phyloP scores from a whole-genome alignment of 208 protist species.

The Wallacemonas sp. region DNA sequence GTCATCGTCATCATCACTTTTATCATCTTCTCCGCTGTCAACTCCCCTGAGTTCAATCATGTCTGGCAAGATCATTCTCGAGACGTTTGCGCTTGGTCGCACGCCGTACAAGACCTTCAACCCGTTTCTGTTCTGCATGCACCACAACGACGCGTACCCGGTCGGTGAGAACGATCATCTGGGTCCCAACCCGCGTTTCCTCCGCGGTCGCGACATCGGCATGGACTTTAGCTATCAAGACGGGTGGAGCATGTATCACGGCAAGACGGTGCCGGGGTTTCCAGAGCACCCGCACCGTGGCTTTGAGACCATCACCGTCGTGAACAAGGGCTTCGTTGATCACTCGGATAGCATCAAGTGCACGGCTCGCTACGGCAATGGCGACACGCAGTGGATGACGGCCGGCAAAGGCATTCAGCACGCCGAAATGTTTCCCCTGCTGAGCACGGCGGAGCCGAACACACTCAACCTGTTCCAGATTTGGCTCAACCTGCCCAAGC shows the following conservation, averaged over 20 bases:
- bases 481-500: conserved; percentile 89
- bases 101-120: conserved; percentile 43
- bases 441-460: conserved; percentile 37
- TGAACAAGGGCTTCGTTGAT: conserved; percentile 69
- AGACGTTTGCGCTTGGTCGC: conserved; percentile 25
- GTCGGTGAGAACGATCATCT: conserved; percentile 24
- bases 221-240: conserved; percentile 61
- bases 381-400: conserved; percentile 93
- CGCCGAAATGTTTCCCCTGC: conserved; percentile 68
- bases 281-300: conserved; percentile 87
- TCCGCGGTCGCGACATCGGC: conserved; percentile 47
- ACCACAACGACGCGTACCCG: conserved; percentile 63
- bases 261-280: conserved; percentile 65
- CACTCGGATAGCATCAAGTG: conserved; percentile 81
- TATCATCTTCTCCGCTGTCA: not conserved
- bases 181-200: conserved; percentile 31
- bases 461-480: conserved; percentile 67
- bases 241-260: conserved; percentile 79
- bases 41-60: not conserved
- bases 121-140: conserved; percentile 57
- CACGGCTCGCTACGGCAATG: conserved; percentile 64
- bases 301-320: conserved; percentile 90
- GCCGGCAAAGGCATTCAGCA: conserved; percentile 90
- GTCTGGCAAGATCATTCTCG: conserved; percentile 7
- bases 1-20: too few species aligned